Evolutionary conservation across 2,329 filamentous ascomycete species (phyloP), one percentile per base, ranked within the genome.

Genomic region (Exophiala spinifera): DNA sequence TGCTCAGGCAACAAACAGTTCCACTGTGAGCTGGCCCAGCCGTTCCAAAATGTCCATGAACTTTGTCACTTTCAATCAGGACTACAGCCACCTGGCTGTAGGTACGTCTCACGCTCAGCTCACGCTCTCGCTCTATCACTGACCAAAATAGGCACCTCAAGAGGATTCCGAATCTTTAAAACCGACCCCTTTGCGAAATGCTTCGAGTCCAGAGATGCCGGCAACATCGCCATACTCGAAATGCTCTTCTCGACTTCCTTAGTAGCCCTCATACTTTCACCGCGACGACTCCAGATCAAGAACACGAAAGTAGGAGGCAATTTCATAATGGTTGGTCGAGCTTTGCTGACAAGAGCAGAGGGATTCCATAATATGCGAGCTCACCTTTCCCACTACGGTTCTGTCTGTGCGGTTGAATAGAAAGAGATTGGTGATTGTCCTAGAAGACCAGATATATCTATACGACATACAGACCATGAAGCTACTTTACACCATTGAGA

Each of bases 401-500:
- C 82, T 97, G 37, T 91, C 92, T 17, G 90, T 99, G 55, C 88
- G 91, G 61, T 78, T 99, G 66, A 99, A 99, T 72, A 83, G 94
- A 63, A 97, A 96, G 72, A 86, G 94, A 34, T 81, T 99, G 21
- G 90, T 94, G 11, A 91, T 99, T 28, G 86, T 97, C 13, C 80
- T 97, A 53, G 94, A 99, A 70, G 91, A 96, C 65, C 88, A 96
- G 69, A 95, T 97, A 59, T 99, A 97, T 73, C 81, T 99, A 46
- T 99, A 99, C 76, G 94, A 99, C 71, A 97, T 99, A 62, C 91
- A 91, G 73, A 97, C 96, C 69, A 97, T 99, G 92, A 92, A 88
- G 66, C 83, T 97, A 55, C 79, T 97, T 37, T 88, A 91, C 71
- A 95, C 90, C 4, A 95, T 97, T 61, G 85, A 91, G 55, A 97